Evolutionary conservation across 257 asterid genomes (phyloP).

Genomic region (Prunella vulgaris): DNA sequence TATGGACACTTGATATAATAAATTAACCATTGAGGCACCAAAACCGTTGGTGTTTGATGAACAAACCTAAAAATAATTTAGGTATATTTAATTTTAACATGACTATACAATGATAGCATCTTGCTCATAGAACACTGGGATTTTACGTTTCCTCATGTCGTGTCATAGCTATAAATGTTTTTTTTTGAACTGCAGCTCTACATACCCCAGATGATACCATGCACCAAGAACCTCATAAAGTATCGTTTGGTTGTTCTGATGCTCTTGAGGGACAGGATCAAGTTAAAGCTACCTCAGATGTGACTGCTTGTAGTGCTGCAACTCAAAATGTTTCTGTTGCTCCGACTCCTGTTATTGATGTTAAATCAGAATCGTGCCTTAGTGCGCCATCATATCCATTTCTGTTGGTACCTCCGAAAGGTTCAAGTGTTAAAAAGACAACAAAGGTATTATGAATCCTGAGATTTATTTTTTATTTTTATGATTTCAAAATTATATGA

Average conservation of each 20-base stretch:
- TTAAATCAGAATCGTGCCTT: slow-evolving; percentile 36
- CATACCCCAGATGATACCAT: slow-evolving; percentile 21
- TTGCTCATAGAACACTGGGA: too few species aligned
- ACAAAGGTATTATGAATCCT: slow-evolving; percentile 41
- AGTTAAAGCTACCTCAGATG: slow-evolving; percentile 30
- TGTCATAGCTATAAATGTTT: too few species aligned
- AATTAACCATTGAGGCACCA: background rate
- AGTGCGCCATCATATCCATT: slow-evolving; percentile 46
- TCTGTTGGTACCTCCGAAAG: slow-evolving; percentile 34
- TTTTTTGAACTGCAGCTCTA: slow-evolving; percentile 21
- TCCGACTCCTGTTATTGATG: slow-evolving; percentile 23
- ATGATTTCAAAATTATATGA: background rate
- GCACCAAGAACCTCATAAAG: slow-evolving; percentile 23
- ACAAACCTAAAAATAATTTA: background rate
- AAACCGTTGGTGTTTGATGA: background rate
- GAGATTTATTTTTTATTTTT: slow-evolving; percentile 4
- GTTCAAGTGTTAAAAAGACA: slow-evolving; percentile 33
- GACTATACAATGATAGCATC: too few species aligned
- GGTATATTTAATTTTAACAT: background rate
- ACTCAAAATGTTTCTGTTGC: slow-evolving; percentile 31
- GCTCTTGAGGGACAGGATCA: slow-evolving; percentile 31
- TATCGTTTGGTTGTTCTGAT: slow-evolving; percentile 28
- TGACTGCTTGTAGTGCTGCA: slow-evolving; percentile 24
- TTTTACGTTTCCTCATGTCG: too few species aligned
- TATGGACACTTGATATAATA: background rate